Evolutionary conservation across 2,329 filamentous ascomycete genomes (phyloP).

Genomic region (Botrytis deweyae): DNA sequence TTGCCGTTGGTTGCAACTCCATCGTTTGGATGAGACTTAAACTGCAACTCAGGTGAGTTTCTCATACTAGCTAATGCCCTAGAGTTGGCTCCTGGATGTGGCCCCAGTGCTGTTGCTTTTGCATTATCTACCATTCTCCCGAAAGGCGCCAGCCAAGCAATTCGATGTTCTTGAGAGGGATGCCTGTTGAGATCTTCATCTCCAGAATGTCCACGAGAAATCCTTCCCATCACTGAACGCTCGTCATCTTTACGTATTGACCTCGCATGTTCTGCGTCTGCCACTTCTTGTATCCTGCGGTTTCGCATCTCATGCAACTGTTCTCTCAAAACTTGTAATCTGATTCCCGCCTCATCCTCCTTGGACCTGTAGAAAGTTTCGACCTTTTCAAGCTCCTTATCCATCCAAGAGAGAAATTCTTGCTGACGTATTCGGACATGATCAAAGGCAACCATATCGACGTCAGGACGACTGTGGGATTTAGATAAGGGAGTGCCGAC

Average conservation of each 20-base stretch:
- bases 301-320: constrained; percentile 94
- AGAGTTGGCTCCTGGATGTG: constrained; percentile 57
- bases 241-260: constrained; percentile 30
- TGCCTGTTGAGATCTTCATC: constrained; percentile 26
- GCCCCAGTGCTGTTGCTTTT: constrained; percentile 51
- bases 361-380: constrained; percentile 86
- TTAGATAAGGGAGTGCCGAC: constrained; percentile 40
- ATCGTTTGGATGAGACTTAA: constrained; percentile 43
- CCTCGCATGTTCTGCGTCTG: constrained; percentile 31
- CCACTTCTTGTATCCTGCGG: constrained; percentile 70
- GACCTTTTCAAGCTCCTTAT: constrained; percentile 84
- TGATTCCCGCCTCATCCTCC: constrained; percentile 77
- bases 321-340: constrained; percentile 69
- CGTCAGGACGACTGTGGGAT: constrained; percentile 44
- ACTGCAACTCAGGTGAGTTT: constrained; percentile 38
- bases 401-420: constrained; percentile 87
- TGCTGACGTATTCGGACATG: constrained; percentile 70
- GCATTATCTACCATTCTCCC: constrained; percentile 31
- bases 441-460: constrained; percentile 55
- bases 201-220: constrained; percentile 27
- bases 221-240: constrained; percentile 24
- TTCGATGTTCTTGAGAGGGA: constrained; percentile 32
- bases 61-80: constrained; percentile 56
- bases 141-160: constrained; percentile 53
- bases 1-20: constrained; percentile 35